Percentiles rank a stretch among this genome's conserved stretches.
These are phyloP conservation scores for Ophiobolus disseminans DNA, from an alignment of 2,329 filamentous ascomycete genomes.

Conservation along the genomic window DNA sequence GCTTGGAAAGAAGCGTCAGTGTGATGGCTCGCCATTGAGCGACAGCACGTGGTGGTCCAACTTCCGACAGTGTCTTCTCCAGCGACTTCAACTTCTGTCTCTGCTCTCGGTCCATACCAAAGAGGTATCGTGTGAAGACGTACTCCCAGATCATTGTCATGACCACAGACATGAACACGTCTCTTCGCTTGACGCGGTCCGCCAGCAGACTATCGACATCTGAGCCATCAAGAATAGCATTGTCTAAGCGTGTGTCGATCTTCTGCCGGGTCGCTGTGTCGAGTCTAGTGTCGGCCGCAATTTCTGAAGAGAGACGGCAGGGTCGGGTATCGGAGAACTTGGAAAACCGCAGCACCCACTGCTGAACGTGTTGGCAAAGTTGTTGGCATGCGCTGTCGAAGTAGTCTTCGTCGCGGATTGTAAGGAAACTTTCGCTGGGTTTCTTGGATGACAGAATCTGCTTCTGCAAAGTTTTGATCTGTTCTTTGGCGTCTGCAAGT, in stretches of 20 bases:
- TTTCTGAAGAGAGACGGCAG: slow-evolving; percentile 81
- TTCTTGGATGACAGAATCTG: slow-evolving; percentile 64
- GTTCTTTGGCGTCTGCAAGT: slow-evolving; percentile 72
- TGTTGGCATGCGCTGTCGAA: slow-evolving; percentile 94
- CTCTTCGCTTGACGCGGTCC: slow-evolving; percentile 85
- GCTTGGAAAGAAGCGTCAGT: slow-evolving; percentile 82
- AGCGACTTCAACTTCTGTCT: slow-evolving; percentile 95
- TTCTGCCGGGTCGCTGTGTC: slow-evolving; percentile 66
- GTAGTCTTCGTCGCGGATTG: slow-evolving; percentile 86
- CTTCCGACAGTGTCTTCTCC: slow-evolving; percentile 88
- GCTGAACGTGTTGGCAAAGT: slow-evolving; percentile 92
- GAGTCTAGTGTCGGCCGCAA: slow-evolving; percentile 67
- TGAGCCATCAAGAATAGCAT: slow-evolving; percentile 89
- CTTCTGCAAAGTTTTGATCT: slow-evolving; percentile 66
- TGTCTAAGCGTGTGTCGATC: slow-evolving; percentile 92
- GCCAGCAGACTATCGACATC: slow-evolving; percentile 88
- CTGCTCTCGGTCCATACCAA: slow-evolving; percentile 98
- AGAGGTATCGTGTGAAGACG: slow-evolving; percentile 95
- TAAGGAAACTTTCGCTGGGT: slow-evolving; percentile 75
- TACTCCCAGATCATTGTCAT: slow-evolving; percentile 99
- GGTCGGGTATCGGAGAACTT: slow-evolving; percentile 94
- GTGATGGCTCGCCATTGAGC: slow-evolving; percentile 97
- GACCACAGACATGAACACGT: slow-evolving; percentile 97
- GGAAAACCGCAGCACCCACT: slow-evolving; percentile 97
- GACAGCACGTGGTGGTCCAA: slow-evolving; percentile 86